These are phyloP conservation scores for Solanum hybrid DNA, from an alignment of 305 asterid genomes.

Conservation along the genomic window DNA sequence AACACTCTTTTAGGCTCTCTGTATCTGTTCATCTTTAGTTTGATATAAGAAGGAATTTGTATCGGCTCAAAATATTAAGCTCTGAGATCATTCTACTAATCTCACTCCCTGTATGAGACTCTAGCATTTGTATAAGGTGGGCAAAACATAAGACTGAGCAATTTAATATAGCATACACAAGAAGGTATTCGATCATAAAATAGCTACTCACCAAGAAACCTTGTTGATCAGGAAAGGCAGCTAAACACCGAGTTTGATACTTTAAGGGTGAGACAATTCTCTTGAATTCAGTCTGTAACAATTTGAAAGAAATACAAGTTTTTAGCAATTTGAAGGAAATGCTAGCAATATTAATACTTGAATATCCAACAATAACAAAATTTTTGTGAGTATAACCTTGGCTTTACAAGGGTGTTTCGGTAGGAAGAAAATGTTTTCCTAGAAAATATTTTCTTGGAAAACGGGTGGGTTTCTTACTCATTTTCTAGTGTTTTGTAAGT, in stretches of 20 bases:
- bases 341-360: background rate
- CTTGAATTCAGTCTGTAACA: constrained; percentile 67
- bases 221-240: constrained; percentile 95
- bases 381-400: background rate
- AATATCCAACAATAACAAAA: background rate
- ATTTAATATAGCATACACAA: background rate
- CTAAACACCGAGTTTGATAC: constrained; percentile 92
- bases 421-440: background rate
- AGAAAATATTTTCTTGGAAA: background rate
- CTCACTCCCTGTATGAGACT: background rate
- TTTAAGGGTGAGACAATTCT: constrained; percentile 70
- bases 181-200: background rate
- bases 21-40: background rate
- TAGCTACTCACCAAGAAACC: constrained; percentile 70
- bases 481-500: background rate
- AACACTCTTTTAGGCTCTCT: background rate
- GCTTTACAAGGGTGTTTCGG: background rate
- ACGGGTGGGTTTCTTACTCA: background rate
- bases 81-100: background rate
- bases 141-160: background rate
- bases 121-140: background rate
- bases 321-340: background rate
- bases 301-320: background rate
- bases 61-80: background rate
- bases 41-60: background rate